Base-by-base conservation (phyloP, 331 rosid species). In the Cucumis variabilis region DNA sequence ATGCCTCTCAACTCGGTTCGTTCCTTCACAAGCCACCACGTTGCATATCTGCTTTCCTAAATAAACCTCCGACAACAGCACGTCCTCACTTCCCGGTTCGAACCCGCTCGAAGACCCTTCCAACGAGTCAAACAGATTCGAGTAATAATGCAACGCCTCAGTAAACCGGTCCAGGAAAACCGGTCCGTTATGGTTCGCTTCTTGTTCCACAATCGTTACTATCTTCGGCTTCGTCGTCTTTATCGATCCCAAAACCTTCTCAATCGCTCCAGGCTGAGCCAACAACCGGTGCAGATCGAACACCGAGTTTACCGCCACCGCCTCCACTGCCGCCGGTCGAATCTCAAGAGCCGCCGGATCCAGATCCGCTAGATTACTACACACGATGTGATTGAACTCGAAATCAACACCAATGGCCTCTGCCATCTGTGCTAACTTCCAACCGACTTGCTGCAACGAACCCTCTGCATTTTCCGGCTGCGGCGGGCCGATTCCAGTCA, bases 401-500 rank as follows among this genome's bases (percentile, higher is more conserved):
- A 96, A 96, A 87, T 93, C 87, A 1, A 96, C 93, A 0, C 99
- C 96, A 2, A 94, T 87, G 0, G 92, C 88, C 1, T 91, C 92
- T 4, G 99, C 99, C 17, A 94, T 62, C 53, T 93, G 95, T 9
- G 93, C 94, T 13, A 96, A 65, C 72, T 96, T 94, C 96, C 87
- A 93, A 1, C 98, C 99, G 25, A 94, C 99, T 21, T 91, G 93
- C 83, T 94, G 98, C 11, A 96, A 85, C 0, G 93, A 91, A 50
- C 94, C 99, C 23, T 92, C 66, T 16, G 93, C 63, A 85, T 90
- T 92, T 83, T 92, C 95, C 4, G 88, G 84, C 87, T 92, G 96
- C 12, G 96, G 98, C 8, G 96, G 96, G 1, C 99, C 97, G 53
- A 93, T 91, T 24, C 97, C 99, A 14, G 99, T 96, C 13, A 96